Percentiles rank a stretch among this genome's conserved stretches.
These are phyloP conservation scores for Penstemon newberryi DNA, from an alignment of 257 asterid species.

Conservation along the genomic window DNA sequence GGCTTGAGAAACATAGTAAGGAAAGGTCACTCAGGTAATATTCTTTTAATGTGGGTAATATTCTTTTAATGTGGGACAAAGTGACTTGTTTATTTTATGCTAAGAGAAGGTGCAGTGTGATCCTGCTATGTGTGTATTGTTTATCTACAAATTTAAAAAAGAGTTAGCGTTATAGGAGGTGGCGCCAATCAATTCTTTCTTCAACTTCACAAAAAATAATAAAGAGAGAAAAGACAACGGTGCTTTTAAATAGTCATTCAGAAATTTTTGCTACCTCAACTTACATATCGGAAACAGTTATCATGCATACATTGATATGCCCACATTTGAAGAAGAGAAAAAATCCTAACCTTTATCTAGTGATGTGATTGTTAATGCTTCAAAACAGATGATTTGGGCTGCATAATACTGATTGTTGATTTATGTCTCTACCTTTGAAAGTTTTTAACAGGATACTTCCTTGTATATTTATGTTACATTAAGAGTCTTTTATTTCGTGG, in stretches of 20 bases:
- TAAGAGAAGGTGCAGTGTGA: neutral
- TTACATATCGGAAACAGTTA: neutral
- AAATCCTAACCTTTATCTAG: neutral
- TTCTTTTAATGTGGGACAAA: neutral
- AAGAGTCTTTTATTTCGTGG: too few species aligned
- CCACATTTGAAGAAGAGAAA: neutral
- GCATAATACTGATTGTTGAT: constrained; percentile 6
- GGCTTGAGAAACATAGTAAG: neutral
- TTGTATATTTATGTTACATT: too few species aligned
- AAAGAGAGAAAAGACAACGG: neutral
- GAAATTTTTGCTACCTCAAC: neutral
- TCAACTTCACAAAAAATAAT: neutral
- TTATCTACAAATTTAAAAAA: neutral
- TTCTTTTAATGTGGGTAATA: constrained; percentile 7
- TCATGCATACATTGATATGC: neutral
- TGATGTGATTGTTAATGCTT: neutral
- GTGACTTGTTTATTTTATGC: neutral
- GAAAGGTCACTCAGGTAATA: constrained; percentile 12
- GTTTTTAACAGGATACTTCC: constrained; percentile 1
- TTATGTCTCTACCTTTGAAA: neutral
- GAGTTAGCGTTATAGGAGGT: neutral
- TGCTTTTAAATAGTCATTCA: neutral
- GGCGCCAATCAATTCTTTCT: neutral
- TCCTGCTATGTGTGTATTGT: neutral
- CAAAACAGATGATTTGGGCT: too few species aligned